A percentile compares a stretch with the other conserved stretches of the same genome.
Evolutionary conservation across 2,329 filamentous ascomycete genomes (phyloP).

Genomic region (Botryotinia convoluta): DNA sequence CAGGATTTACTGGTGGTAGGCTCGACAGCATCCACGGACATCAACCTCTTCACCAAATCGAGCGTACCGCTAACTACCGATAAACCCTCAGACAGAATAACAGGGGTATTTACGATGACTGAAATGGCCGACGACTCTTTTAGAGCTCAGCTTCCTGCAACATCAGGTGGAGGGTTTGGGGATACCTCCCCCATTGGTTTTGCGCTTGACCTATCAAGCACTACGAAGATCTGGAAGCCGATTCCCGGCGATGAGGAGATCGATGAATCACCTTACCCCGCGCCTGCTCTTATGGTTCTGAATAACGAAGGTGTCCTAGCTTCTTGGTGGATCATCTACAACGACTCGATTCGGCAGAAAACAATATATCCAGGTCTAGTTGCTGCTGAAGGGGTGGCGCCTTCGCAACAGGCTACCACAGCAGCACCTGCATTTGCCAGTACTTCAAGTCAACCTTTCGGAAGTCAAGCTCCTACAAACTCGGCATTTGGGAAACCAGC

Average conservation of each 20-base stretch:
- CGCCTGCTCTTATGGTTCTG: constrained; percentile 80
- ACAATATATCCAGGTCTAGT: constrained; percentile 71
- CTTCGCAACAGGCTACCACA: constrained; percentile 31
- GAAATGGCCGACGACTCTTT: constrained; percentile 70
- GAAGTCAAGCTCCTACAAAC: constrained; percentile 14
- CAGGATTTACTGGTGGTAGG: constrained; percentile 79
- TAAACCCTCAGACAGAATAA: constrained; percentile 56
- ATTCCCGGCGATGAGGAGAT: constrained; percentile 71
- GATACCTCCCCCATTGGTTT: constrained; percentile 80
- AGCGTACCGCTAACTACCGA: constrained; percentile 63
- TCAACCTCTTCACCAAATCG: constrained; percentile 75
- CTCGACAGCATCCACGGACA: constrained; percentile 75
- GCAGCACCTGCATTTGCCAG: constrained; percentile 33
- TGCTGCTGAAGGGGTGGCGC: constrained; percentile 38
- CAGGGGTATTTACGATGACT: constrained; percentile 70
- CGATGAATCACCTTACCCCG: constrained; percentile 71
- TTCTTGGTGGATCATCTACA: constrained; percentile 90
- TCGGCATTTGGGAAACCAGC: constrained; percentile 39
- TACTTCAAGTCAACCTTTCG: constrained; percentile 21
- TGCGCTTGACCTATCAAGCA: constrained; percentile 78
- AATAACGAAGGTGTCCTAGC: constrained; percentile 85
- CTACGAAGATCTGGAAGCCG: constrained; percentile 73
- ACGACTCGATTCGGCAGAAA: constrained; percentile 75
- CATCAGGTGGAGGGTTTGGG: constrained; percentile 51
- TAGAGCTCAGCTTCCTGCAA: constrained; percentile 73